A percentile compares a stretch with the other conserved stretches of the same genome.
Conservation (phyloP, 768 basidiomycete genomes). For the Leucosporidium yakuticum region DNA sequence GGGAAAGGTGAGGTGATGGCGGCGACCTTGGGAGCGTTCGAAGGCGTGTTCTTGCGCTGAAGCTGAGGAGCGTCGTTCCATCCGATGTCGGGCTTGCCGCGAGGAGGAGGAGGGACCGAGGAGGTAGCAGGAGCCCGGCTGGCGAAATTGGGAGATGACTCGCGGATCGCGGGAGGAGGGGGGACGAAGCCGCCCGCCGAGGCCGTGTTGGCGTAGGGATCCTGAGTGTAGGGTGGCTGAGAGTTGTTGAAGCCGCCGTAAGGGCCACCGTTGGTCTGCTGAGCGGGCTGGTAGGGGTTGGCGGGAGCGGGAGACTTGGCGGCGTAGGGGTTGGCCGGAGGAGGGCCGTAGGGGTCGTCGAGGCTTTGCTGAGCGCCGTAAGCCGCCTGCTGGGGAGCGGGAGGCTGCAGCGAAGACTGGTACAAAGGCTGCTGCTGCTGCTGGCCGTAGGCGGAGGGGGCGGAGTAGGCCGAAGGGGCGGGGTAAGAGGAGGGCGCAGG, state of each 20-base stretch:
- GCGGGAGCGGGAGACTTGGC: background rate
- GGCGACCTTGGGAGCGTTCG: slow-evolving; percentile 5
- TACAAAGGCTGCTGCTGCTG: background rate
- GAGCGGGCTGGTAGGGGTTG: slow-evolving; percentile 39
- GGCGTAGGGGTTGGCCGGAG: slow-evolving; percentile 20
- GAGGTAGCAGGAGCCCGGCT: background rate
- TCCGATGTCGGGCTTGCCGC: slow-evolving; percentile 15
- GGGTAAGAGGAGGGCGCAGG: background rate
- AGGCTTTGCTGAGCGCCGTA: slow-evolving; percentile 19
- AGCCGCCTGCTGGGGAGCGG: background rate
- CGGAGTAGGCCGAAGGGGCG: background rate
- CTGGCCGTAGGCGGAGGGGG: slow-evolving; percentile 9
- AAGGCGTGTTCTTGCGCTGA: slow-evolving; percentile 16
- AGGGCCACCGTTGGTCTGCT: slow-evolving; percentile 26
- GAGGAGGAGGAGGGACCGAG: slow-evolving; percentile 20
- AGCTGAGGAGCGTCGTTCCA: slow-evolving; percentile 32
- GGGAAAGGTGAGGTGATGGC: slow-evolving; percentile 36
- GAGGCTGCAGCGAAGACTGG: background rate
- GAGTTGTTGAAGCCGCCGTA: slow-evolving; percentile 25
- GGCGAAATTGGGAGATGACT: slow-evolving; percentile 20
- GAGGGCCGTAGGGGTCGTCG: slow-evolving; percentile 9
- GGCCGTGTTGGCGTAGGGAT: slow-evolving; percentile 22
- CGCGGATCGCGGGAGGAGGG: slow-evolving; percentile 26
- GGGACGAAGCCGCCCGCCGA: slow-evolving; percentile 16
- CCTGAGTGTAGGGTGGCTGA: slow-evolving; percentile 16